Base-by-base conservation (phyloP, 1,284 basidiomycete genomes). In the Pisolithus thermaeus region DNA sequence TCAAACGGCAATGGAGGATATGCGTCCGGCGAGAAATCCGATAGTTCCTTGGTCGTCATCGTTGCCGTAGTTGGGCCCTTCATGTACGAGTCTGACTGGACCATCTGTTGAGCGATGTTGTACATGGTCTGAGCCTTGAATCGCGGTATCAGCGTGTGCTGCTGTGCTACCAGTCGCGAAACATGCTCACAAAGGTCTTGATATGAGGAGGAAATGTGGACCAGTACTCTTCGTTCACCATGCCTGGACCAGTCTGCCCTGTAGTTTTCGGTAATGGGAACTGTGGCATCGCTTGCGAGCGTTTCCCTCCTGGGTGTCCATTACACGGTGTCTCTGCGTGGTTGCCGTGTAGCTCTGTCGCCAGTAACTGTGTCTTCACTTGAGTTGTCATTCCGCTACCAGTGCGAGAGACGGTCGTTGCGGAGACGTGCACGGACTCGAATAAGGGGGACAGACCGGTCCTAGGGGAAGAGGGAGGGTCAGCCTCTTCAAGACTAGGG, bases 21-120 rank as follows among this genome's bases (percentile, higher is more conserved):
- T 50, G 64, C 61, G 23, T 67, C 68, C 11, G 65, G 64, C 2
- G 65, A 62, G 51, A 60, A 66, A n/a, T 63, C 65, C 2, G 69
- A 65, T 45, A 61, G 56, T 46, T 68, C 63, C 55, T 65, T 69
- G 25, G 64, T 66, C 49, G 65, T 61, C 60, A 54, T 70, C 66
- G 55, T 71, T 57, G 50, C 73, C 65, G 66, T 66, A n/a, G 66
- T 65, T 7, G 67, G 61, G 30, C 56, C 64, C 45, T 65, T 67
- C 52, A 67, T 58, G 47, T 66, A 69, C 60, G 76, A 75, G 25
- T 79, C 78, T 22, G 79, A 73, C 58, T 79, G 79, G 9, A 81
- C 75, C 64, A 84, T 80, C 64, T 82, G 81, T 60, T 85, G 83
- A 32, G 83, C 83, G 60, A 84, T 78, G 51, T 80, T 75, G 61